Evolutionary conservation across 805 yeast species (phyloP), one percentile per base, ranked within the genome.

Genomic region (Candida dajiaensis): DNA sequence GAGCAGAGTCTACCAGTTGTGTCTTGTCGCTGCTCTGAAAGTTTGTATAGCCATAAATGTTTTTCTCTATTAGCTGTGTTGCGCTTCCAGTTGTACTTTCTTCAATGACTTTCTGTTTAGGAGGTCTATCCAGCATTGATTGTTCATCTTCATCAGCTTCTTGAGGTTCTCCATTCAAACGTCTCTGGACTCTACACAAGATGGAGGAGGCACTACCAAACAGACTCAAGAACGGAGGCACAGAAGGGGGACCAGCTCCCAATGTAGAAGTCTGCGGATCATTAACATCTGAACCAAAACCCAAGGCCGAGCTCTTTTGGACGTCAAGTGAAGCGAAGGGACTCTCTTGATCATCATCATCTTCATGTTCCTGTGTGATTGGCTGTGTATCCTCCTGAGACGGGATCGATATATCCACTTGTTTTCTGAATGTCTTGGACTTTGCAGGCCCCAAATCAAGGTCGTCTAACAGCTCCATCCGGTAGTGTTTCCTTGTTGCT

Each of bases 401-500:
- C 6, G 20, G 41, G 19, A 29, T 43, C n/a, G 36, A 9, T 15
- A 52, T 47, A 35, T 45, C 44, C 5, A 59, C 38, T n/a, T 40
- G 19, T 38, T 55, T 59, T 33, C 47, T 50, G 46, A 58, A 59
- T 0, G 60, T 58, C 40, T 43, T 56, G 8, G 49, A 40, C 42
- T 41, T 52, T 19, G 43, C 49, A 3, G 51, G 48, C 26, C 35
- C 48, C 2, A 49, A 35, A 9, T 59, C 62, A 13, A 59, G 41
- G 4, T 48, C 50, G 18, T 56, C 59, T 3, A 57, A 29, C 23
- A 58, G 29, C 11, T 58, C 62, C 62, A 58, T 58, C 13, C 10
- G 38, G 20, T 35, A 7, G 20, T 3, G 38, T 18, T 25, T 25
- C 13, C 12, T 25, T 25, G 25, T 36, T 10, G n/a, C 4, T 6